These are phyloP conservation scores for Phoma herbarum DNA, from an alignment of 2,329 filamentous ascomycete species.

Conservation along the genomic window DNA sequence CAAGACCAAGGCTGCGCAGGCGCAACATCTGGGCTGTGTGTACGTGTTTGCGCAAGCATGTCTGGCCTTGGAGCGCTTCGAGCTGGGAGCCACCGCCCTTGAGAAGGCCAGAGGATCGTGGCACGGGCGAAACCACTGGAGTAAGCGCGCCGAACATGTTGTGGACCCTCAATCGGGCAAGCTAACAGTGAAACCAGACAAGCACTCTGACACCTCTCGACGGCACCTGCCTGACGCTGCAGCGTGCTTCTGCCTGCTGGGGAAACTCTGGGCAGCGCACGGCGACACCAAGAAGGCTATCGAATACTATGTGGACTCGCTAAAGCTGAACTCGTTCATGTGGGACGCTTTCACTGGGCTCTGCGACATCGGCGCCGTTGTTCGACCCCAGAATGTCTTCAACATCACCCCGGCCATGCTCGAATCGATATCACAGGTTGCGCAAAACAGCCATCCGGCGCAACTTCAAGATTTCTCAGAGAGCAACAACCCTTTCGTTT, in stretches of 20 bases:
- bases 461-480: constrained; percentile 33
- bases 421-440: constrained; percentile 54
- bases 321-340: constrained; percentile 94
- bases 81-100: constrained; percentile 82
- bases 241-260: constrained; percentile 82
- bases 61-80: constrained; percentile 77
- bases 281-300: constrained; percentile 84
- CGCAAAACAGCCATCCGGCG: constrained; percentile 33
- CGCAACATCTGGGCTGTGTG: constrained; percentile 82
- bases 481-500: constrained; percentile 42
- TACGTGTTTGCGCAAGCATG: constrained; percentile 94
- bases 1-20: constrained; percentile 74
- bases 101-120: constrained; percentile 84
- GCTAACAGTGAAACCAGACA: constrained; percentile 55
- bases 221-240: constrained; percentile 83
- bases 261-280: constrained; percentile 84
- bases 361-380: constrained; percentile 80
- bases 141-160: constrained; percentile 59
- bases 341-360: constrained; percentile 95
- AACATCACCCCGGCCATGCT: constrained; percentile 73
- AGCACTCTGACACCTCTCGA: constrained; percentile 78
- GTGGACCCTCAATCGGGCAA: not conserved
- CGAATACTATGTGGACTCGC: constrained; percentile 83
- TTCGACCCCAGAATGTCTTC: constrained; percentile 88
- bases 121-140: constrained; percentile 78